A percentile compares a stretch with the other conserved stretches of the same genome.
Conservation (phyloP, 257 asterid genomes). For the Phtheirospermum japonicum region DNA sequence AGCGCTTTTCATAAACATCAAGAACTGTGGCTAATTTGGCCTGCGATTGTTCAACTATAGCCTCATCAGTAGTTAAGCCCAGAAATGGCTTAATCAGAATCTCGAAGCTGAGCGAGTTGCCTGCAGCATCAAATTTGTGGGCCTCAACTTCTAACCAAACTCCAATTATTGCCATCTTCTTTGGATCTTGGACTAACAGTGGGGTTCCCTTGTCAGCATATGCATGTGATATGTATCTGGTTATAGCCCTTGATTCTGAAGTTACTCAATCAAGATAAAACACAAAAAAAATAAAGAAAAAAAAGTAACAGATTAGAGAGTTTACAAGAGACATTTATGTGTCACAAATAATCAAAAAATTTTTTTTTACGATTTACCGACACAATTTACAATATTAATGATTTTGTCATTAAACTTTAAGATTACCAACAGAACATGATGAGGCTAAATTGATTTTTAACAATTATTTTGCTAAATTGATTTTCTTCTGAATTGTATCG, state of each 20-base stretch:
- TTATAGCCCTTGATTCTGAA: constrained; percentile 62
- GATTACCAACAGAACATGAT: no score
- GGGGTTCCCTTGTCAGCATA: constrained; percentile 44
- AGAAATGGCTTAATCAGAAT: constrained; percentile 32
- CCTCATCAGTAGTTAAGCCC: constrained; percentile 38
- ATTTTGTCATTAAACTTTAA: no score
- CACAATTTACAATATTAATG: no score
- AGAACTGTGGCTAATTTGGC: constrained; percentile 37
- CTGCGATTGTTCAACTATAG: constrained; percentile 33
- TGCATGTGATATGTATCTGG: constrained; percentile 32
- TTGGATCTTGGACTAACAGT: constrained; percentile 16
- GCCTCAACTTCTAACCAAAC: constrained; percentile 55
- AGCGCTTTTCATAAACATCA: constrained; percentile 44
- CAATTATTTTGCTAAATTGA: no score
- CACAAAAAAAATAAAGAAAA: background rate
- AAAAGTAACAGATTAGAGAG: no score
- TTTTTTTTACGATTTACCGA: no score
- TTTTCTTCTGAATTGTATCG: no score
- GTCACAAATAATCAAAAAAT: no score
- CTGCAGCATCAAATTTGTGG: constrained; percentile 37
- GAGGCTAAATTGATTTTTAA: no score
- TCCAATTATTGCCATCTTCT: constrained; percentile 30
- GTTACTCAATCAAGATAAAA: background rate
- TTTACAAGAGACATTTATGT: no score
- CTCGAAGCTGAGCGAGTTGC: constrained; percentile 32